Evolutionary conservation across 1,284 basidiomycete species (phyloP), one percentile per base, ranked within the genome.

Genomic region (Pseudozyma pruni): DNA sequence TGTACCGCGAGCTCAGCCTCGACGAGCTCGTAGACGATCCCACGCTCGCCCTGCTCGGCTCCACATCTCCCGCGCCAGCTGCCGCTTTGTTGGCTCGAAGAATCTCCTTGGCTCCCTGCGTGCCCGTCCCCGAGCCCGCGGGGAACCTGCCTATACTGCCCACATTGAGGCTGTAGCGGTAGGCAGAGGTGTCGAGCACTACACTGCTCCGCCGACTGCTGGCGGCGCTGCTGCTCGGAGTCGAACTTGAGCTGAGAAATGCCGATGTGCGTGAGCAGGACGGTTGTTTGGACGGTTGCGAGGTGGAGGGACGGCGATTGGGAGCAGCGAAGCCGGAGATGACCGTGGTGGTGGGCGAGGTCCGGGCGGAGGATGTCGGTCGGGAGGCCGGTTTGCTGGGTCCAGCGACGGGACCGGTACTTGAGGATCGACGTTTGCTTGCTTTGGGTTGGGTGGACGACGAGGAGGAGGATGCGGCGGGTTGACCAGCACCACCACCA

Each of bases 151-250:
- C 43, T 1, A 69, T 33, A 9, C 46, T 46, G 8, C 55, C 59
- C 0, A 56, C 51, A 25, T 58, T 63, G 16, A 69, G 44, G 8
- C 59, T 54, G 23, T 69, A 69, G 3, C 66, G 50, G 27, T 69
- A 69, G 5, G 51, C 43, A 1, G 55, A 25, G 0, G 43, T 29
- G 31, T 61, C 58, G 13, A 62, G 45, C 10, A 62, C 46, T 4
- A 58, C 19, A 8, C 66, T 69, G 35, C 59, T 63, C 2, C 55
- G n/a, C 4, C 66, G 46, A 35, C 51, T 55, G 17, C 31, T 44
- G n/a, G 20, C 23, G 1, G 48, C 53, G 27, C 64, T 62, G 37
- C 37, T 48, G 7, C 25, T 44, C 1, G 60, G 44, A 0, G 53
- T 63, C 2, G 50, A 54, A 6, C 33, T 23, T 1, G 38, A 34